Evolutionary conservation across 768 basidiomycete species (phyloP).

Genomic region (Xerocomellus chrysenteron): DNA sequence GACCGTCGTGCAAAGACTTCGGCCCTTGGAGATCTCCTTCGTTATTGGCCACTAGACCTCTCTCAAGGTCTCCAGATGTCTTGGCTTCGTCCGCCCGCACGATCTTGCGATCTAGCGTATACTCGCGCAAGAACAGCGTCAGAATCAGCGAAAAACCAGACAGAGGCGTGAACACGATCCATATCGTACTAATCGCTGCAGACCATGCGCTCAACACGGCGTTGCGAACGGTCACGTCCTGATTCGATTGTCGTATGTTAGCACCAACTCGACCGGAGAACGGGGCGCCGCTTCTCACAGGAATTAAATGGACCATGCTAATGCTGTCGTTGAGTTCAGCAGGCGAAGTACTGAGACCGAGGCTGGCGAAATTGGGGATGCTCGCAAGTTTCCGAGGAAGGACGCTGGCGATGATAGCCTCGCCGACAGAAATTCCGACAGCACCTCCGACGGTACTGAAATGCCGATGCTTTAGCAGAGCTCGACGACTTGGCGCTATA

Average conservation of each 20-base stretch:
- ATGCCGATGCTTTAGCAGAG: constrained; percentile 1
- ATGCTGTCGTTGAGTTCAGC: constrained; percentile 48
- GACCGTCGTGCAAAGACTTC: neutral
- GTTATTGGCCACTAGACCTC: neutral
- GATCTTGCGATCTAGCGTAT: constrained; percentile 55
- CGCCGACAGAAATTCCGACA: constrained; percentile 69
- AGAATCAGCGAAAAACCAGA: constrained; percentile 50
- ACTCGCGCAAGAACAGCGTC: constrained; percentile 55
- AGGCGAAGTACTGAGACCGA: constrained; percentile 38
- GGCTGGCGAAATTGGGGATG: constrained; percentile 32
- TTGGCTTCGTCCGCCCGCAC: constrained; percentile 37
- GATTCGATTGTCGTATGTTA: neutral
- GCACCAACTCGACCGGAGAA: neutral
- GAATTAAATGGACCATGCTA: constrained; percentile 36
- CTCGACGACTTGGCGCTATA: neutral
- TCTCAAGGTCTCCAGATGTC: constrained; percentile 31
- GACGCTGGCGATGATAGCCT: constrained; percentile 66
- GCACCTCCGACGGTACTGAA: constrained; percentile 70
- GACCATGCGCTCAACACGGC: constrained; percentile 63
- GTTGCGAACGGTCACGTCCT: constrained; percentile 51
- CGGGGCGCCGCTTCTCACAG: constrained; percentile 6
- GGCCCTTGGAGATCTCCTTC: neutral
- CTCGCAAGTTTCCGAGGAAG: constrained; percentile 32
- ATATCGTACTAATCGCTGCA: constrained; percentile 59
- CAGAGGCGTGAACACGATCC: constrained; percentile 63